Base-by-base conservation (phyloP, 192 early-diverging fungal genomes). In the Coemansia sp. region DNA sequence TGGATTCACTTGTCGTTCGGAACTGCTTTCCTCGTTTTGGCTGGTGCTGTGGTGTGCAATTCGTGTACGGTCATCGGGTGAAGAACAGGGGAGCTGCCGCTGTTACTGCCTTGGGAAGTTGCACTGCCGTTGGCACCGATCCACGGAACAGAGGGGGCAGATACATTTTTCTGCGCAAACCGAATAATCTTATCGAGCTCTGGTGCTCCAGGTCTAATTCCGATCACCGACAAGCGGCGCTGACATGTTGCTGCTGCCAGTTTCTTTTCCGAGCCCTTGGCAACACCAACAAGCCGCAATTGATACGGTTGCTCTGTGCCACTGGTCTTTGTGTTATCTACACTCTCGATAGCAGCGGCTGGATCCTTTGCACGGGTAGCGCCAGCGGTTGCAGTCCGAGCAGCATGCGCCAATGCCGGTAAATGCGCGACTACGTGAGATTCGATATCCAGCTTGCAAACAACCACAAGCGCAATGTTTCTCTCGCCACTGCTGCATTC, bases 361-460 rank as follows among this genome's bases (percentile, higher is more conserved):
- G 55, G 17, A 57, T 32, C 23, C 9, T 17, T 15, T 34, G 34
- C 9, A 3, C 15, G 8, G 19, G 45, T 17, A 2, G 22, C 23
- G 49, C 49, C 41, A 4, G 23, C 33, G 34, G 41, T 25, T 1
- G 66, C 65, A 6, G 20, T 29, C 3, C 61, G 65, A 25, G 69
- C 78, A 13, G 73, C 63, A 36, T 81, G 78, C 0, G 69, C 73
- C 42, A 81, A 49, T 2, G 62, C 78, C 5, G 73, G 78, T 8
- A 81, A 67, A 45, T 81, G 78, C 11, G 69, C 66, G 0, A 75
- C 65, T 46, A 81, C 35, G 23, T 75, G 78, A 9, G 70, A 40
- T n/a, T 81, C 78, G 1, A 81, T 50, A 35, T 75, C 73, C n/a
- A 57, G 61, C 52, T 63, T 71, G 46, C 78, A 81, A 11, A 68